Conservation (phyloP, 2,329 filamentous ascomycete species). For the Scedosporium aurantiacum region DNA sequence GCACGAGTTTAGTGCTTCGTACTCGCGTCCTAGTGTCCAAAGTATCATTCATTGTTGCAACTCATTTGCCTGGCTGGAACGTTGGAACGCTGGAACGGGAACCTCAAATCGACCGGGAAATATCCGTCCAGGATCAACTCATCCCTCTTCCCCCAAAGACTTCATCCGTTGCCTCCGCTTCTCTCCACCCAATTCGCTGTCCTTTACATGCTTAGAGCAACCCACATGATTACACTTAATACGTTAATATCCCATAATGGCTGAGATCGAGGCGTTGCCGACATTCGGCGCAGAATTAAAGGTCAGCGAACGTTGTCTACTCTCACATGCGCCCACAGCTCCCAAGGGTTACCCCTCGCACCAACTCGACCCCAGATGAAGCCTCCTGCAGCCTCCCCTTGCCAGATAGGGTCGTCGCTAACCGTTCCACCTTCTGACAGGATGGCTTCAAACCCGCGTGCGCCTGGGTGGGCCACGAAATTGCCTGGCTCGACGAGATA, state of each 20-base stretch:
- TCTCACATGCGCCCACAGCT: neutral
- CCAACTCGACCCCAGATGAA: neutral
- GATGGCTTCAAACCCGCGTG: constrained; percentile 96
- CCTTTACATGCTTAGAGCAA: neutral
- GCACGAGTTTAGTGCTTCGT: no score
- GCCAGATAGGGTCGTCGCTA: neutral
- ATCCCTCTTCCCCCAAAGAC: neutral
- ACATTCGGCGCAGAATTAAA: constrained; percentile 92
- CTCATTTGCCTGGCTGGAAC: neutral
- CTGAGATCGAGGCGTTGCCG: constrained; percentile 70
- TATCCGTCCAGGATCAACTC: constrained; percentile 1
- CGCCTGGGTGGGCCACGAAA: constrained; percentile 79
- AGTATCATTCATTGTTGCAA: no score
- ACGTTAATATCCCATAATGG: constrained; percentile 41
- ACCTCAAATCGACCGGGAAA: neutral
- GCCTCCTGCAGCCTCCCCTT: neutral
- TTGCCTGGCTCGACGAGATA: constrained; percentile 91
- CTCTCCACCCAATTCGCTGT: neutral
- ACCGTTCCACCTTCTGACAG: constrained; percentile 31
- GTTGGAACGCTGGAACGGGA: neutral
- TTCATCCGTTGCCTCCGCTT: neutral
- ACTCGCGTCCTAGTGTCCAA: no score
- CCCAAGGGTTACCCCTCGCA: constrained; percentile 9
- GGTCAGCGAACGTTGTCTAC: constrained; percentile 36
- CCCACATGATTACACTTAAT: constrained; percentile 4